Conservation (phyloP, 208 protist species). For the Borovskyia barvae region DNA sequence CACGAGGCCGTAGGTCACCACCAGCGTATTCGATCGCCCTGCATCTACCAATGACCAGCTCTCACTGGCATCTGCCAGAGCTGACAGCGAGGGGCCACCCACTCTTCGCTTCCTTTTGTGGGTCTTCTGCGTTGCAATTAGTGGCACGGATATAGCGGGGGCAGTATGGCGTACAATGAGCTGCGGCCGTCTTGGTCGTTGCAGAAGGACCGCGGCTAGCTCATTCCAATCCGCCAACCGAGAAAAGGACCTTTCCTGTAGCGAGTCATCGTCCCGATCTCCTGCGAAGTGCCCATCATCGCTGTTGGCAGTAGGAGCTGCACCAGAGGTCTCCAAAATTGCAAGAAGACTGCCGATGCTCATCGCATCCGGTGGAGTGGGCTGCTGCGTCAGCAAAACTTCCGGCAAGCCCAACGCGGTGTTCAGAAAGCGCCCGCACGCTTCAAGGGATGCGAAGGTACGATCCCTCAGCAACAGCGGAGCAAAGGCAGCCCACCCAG, state of each 20-base stretch:
- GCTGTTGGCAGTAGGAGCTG: not conserved
- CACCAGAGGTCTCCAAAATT: slow-evolving; percentile 11
- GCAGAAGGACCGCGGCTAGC: slow-evolving; percentile 36
- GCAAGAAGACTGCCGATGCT: slow-evolving; percentile 16
- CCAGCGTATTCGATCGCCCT: not conserved
- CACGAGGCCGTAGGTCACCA: slow-evolving; percentile 39
- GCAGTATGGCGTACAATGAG: slow-evolving; percentile 22
- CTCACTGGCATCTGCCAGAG: not conserved
- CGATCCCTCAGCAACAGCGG: not conserved
- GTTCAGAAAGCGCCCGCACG: too few relatives aligned
- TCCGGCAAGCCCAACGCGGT: not conserved
- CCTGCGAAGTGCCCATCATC: not conserved
- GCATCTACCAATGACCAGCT: too few relatives aligned
- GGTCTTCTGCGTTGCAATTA: not conserved
- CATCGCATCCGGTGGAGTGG: not conserved
- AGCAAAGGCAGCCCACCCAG: slow-evolving; percentile 1
- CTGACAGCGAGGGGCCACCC: not conserved
- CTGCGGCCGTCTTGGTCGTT: slow-evolving; percentile 45
- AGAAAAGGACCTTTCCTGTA: slow-evolving; percentile 28
- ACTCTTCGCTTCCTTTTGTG: not conserved
- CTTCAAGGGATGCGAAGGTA: too few relatives aligned
- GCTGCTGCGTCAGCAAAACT: not conserved
- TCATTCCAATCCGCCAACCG: slow-evolving; percentile 41
- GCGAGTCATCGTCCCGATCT: not conserved
- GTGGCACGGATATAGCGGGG: too few relatives aligned